These are phyloP conservation scores for Hsuehochloa calcarea DNA, from an alignment of 176 grass and related monocot species.

Conservation along the genomic window DNA sequence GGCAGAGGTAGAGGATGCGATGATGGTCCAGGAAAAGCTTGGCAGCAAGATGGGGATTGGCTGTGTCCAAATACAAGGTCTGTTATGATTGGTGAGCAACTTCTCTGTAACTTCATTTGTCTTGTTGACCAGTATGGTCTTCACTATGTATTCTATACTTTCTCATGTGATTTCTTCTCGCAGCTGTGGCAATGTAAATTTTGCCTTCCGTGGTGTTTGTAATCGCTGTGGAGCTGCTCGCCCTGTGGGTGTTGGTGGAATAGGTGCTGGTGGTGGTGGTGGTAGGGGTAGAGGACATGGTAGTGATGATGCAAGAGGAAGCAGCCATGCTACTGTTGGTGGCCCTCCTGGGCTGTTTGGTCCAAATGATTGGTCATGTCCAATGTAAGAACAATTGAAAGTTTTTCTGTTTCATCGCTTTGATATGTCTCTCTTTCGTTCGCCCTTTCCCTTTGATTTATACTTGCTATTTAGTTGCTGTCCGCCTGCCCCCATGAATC, in stretches of 20 bases:
- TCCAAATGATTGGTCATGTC: conserved; percentile 96
- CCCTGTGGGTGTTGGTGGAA: conserved; percentile 67
- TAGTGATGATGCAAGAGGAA: conserved; percentile 40
- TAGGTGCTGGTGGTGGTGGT: conserved; percentile 42
- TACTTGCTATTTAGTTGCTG: background rate
- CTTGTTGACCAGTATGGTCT: conserved; percentile 15
- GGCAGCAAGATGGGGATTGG: conserved; percentile 99
- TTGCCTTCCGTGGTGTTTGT: conserved; percentile 80
- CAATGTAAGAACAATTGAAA: conserved; percentile 46
- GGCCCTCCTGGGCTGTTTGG: conserved; percentile 94
- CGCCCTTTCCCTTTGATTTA: background rate
- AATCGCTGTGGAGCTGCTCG: conserved; percentile 74
- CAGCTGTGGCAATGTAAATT: conserved; percentile 95
- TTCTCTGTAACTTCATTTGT: conserved; percentile 34
- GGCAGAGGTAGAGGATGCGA: conserved; percentile 54
- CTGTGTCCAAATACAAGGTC: conserved; percentile 99
- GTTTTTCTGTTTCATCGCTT: too few relatives aligned
- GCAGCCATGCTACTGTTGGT: conserved; percentile 37
- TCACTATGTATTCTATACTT: conserved; percentile 7
- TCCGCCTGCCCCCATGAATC: background rate
- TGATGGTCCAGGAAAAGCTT: conserved; percentile 62
- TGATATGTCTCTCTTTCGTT: background rate
- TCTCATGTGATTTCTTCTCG: conserved; percentile 34
- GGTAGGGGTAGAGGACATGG: conserved; percentile 62
- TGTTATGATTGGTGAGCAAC: conserved; percentile 84